Evolutionary conservation across 805 yeast genomes (phyloP).

Genomic region (Zygosaccharomyces rouxii): DNA sequence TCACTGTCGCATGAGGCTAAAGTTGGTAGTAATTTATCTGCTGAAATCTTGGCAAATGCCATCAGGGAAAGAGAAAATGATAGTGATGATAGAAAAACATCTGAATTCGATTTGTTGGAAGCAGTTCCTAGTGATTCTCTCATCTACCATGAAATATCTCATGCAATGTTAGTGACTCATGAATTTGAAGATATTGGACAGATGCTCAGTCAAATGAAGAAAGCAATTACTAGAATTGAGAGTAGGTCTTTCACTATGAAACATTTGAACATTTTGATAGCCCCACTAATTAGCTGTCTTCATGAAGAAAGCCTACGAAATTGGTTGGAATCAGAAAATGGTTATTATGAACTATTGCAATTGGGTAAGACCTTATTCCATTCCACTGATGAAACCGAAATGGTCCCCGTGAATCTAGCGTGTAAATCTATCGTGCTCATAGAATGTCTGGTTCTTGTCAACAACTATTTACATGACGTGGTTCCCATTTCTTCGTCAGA

Average conservation of each 20-base stretch:
- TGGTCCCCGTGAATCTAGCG: constrained; percentile 28
- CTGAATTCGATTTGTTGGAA: constrained; percentile 3
- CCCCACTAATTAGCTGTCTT: constrained; percentile 14
- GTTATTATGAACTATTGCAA: constrained; percentile 20
- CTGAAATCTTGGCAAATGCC: constrained; percentile 10
- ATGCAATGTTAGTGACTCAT: constrained; percentile 3
- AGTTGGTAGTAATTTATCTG: constrained; percentile 1
- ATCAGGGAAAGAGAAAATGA: constrained; percentile 1
- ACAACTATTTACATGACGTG: constrained; percentile 6
- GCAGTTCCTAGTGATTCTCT: constrained; percentile 12
- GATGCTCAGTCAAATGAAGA: constrained; percentile 17
- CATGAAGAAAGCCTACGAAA: constrained; percentile 9
- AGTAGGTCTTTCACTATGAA: constrained; percentile 29
- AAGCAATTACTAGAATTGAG: constrained; percentile 24
- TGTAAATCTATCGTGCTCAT: constrained; percentile 26
- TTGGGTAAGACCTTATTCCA: constrained; percentile 21
- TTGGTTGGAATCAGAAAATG: constrained; percentile 27
- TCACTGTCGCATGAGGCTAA: neutral
- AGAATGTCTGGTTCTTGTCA: constrained; percentile 19
- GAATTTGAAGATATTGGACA: constrained; percentile 5
- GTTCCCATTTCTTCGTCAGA: constrained; percentile 9
- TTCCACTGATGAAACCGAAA: constrained; percentile 25
- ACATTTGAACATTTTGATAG: constrained; percentile 25
- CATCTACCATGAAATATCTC: constrained; percentile 16
- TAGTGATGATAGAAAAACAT: neutral